A percentile compares a stretch with the other conserved stretches of the same genome.
Conservation (phyloP, 495 filamentous ascomycete genomes). For the Daldinia bambusicola region DNA sequence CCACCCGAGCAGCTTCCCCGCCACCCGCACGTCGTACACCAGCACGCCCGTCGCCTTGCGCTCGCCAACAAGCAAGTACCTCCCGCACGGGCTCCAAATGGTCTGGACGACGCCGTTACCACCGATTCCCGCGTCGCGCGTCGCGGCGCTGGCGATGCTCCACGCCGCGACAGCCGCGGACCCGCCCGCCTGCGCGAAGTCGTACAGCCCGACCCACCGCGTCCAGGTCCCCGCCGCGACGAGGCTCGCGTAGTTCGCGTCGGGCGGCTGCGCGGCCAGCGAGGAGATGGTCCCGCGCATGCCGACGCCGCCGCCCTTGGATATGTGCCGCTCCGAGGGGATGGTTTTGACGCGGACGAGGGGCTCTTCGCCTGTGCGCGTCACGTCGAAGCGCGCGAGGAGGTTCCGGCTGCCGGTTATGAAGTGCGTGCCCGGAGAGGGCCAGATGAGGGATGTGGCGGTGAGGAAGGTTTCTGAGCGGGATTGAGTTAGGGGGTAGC, state of each 20-base stretch:
- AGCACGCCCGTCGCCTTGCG: conserved; percentile 76
- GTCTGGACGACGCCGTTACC: conserved; percentile 80
- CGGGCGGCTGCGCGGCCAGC: conserved; percentile 56
- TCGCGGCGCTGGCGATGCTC: conserved; percentile 56
- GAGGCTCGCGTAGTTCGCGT: conserved; percentile 54
- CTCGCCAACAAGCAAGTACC: conserved; percentile 89
- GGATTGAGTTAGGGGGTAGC: conserved; percentile 76
- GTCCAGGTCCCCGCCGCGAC: conserved; percentile 87
- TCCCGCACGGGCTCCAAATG: conserved; percentile 84
- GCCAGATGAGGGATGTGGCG: conserved; percentile 79
- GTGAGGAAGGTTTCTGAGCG: conserved; percentile 83
- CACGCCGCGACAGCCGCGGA: conserved; percentile 75
- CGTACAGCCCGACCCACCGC: conserved; percentile 80
- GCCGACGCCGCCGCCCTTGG: conserved; percentile 75
- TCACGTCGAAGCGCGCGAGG: conserved; percentile 82
- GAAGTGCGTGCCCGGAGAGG: conserved; percentile 66
- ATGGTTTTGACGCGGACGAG: conserved; percentile 73
- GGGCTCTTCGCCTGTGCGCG: conserved; percentile 69
- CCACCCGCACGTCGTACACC: conserved; percentile 85
- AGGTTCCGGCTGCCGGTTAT: conserved; percentile 78
- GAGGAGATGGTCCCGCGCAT: conserved; percentile 87
- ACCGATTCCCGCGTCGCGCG: conserved; percentile 52
- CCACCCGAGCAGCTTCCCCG: conserved; percentile 72
- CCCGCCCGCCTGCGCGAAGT: conserved; percentile 68
- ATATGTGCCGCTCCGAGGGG: conserved; percentile 74